These are phyloP conservation scores for Sporothrix dimorphospora DNA, from an alignment of 2,329 filamentous ascomycete species.

Conservation along the genomic window DNA sequence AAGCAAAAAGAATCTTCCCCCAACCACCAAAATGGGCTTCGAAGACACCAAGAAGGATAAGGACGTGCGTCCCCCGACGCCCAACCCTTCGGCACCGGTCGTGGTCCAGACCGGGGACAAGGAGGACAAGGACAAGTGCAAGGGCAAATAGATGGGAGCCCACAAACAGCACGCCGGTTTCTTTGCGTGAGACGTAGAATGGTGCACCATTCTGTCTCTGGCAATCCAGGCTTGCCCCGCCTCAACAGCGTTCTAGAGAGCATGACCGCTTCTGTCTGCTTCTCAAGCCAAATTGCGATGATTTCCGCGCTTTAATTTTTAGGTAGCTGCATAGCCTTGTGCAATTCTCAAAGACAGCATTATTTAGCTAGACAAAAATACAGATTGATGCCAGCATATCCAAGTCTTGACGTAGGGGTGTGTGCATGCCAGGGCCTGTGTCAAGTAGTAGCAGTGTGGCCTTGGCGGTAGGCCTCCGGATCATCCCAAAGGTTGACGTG, in stretches of 20 bases:
- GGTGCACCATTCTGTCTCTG: neutral
- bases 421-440: no score
- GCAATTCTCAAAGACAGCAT: neutral
- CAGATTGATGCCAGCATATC: neutral
- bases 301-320: neutral
- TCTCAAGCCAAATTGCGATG: neutral
- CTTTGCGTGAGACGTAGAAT: neutral
- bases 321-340: neutral
- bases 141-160: neutral
- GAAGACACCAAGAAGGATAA: neutral
- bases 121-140: neutral
- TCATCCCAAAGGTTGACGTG: no score
- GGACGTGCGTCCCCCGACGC: neutral
- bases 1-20: neutral
- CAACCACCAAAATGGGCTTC: neutral
- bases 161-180: neutral
- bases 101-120: neutral
- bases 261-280: neutral
- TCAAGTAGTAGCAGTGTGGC: no score
- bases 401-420: no score
- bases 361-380: neutral
- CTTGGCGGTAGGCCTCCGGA: no score
- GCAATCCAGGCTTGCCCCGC: neutral
- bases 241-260: neutral
- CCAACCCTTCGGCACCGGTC: neutral